A percentile compares a stretch with the other conserved stretches of the same genome.
phyloP scores from a whole-genome alignment of 2,329 filamentous ascomycete species.

The Colletotrichum musae region DNA sequence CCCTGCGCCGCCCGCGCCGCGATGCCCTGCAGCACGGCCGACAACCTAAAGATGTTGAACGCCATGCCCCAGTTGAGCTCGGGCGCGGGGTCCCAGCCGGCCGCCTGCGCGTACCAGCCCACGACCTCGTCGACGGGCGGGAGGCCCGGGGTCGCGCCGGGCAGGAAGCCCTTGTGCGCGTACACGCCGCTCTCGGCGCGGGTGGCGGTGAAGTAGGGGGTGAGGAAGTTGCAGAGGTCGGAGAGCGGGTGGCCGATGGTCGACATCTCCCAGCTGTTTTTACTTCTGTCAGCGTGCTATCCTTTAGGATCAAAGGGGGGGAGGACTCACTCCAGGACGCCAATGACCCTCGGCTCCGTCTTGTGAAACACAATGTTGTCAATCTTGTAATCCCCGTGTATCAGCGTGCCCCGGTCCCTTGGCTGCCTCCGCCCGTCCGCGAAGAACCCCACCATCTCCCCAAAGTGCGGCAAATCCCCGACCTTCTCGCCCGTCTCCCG shows the following conservation, averaged over 20 bases:
- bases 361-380: constrained; percentile 92
- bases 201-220: constrained; percentile 56
- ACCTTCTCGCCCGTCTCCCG: constrained; percentile 83
- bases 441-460: constrained; percentile 86
- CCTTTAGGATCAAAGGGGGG: not conserved
- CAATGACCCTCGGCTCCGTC: constrained; percentile 89
- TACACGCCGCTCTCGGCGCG: constrained; percentile 47
- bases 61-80: constrained; percentile 74
- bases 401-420: constrained; percentile 81
- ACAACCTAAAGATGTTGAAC: constrained; percentile 73
- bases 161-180: constrained; percentile 68
- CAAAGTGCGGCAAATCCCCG: constrained; percentile 86
- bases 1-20: constrained; percentile 86
- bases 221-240: constrained; percentile 85
- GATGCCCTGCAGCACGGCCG: constrained; percentile 86
- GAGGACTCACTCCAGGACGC: constrained; percentile 82
- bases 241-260: constrained; percentile 96
- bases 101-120: constrained; percentile 60
- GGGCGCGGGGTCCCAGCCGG: constrained; percentile 78
- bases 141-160: constrained; percentile 76
- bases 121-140: constrained; percentile 58
- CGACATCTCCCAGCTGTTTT: constrained; percentile 90
- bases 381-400: constrained; percentile 98
- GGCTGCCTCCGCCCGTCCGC: constrained; percentile 78
- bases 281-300: not conserved